Base-by-base conservation (phyloP, 371 early-diverging fungal species). In the Entomophthora muscae region DNA sequence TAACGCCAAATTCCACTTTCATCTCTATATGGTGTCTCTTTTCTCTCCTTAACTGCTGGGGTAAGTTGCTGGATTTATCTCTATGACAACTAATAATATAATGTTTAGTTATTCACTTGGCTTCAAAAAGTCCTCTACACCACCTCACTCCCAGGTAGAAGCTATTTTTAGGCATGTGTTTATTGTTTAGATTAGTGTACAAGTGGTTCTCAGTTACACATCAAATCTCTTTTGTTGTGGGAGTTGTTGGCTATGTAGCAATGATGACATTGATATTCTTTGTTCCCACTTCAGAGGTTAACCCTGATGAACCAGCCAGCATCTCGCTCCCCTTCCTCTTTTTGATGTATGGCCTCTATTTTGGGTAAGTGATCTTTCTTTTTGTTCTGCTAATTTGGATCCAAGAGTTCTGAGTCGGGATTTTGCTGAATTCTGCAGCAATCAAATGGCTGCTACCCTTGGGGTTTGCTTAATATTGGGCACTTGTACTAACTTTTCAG, bases 391-490 rank as follows among this genome's bases (percentile, higher is more conserved):
- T 27, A 22, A 23, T 12, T n/a, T 29, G 10, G 1, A n/a, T n/a
- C 32, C 17, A 63, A 83, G 83, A 62, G 82, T 85, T 3, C 75
- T 89, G 53, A 83, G 87, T 53, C 79, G 90, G 33, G 90, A 91
- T 72, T 83, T 86, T 72, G 92, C 90, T 0, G 92, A 89, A 65
- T 79, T 88, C 24, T 83, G 90, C 55, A 76, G 84, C 1, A 88
- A 88, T 67, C 76, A 84, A 32, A 91, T 91, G 91, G 89, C 89
- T 22, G 71, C 83, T 1, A 81, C 83, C 10, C 77, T 88, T 68
- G 91, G 90, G 32, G 64, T 63, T 55, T 10, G 21, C 23, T 17
- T 12, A 26, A 21, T 53, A 32, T 61, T 33, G 52, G 3, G 3
- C n/a, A n/a, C 5, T 63, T 26, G 21, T 23, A 22, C 26, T 24